Evolutionary conservation across 305 asterid species (phyloP), one percentile per base, ranked within the genome.

Genomic region (Fraxinus sp.): DNA sequence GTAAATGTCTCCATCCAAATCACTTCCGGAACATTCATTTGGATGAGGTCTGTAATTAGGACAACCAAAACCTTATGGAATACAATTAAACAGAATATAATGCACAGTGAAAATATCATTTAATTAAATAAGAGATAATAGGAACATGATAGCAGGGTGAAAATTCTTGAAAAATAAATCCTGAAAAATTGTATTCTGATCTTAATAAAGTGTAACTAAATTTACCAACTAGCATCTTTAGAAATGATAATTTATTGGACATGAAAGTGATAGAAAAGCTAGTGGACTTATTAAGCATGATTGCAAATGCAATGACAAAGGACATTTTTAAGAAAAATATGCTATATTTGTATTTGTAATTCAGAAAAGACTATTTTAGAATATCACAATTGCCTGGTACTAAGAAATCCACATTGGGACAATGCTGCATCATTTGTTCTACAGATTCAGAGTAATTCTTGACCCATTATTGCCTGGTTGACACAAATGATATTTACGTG

Each of bases 1-100:
- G 88, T 88, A 89, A 79, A 88, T 80, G 77, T 89, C 90, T 11
- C 91, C 91, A 80, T 88, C 91, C 86, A 88, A 80, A 83, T 89
- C 92, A 28, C 89, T 87, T 24, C 91, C 91, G 20, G 90, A 89
- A 74, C 91, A 89, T 89, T 89, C 91, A 80, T 89, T 87, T 14
- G 91, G 89, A 80, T 89, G 91, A 77, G 91, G 91, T 82, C 91
- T 85, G 81, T 70, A 7, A 74, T 64, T 57, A 49, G 78, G 41
- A 77, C 13, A 73, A 71, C 46, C 46, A 18, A 35, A 36, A 16
- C 49, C 3, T n/a, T 73, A 33, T 33, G 36, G 24, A 72, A 72
- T 33, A 32, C 14, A 35, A 32, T 14, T 72, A 32, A 72, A 72
- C 26, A 33, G 76, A 72, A 72, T 16, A 33, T 33, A 72, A n/a